phyloP scores from a whole-genome alignment of 2,329 filamentous ascomycete genomes.

The Calonectria ilicicola region DNA sequence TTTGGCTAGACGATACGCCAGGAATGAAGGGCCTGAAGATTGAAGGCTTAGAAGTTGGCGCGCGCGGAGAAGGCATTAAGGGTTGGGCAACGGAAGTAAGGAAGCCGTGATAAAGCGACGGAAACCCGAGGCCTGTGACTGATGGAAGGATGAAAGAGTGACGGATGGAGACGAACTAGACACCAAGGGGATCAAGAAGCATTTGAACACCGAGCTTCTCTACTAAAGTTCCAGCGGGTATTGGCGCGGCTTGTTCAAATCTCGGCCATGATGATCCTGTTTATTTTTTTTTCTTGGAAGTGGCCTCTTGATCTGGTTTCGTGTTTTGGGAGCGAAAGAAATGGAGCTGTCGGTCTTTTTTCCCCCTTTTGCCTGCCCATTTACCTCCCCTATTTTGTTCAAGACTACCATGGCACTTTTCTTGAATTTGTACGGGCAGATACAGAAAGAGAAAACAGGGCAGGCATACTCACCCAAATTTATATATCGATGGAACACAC shows the following conservation, averaged over 20 bases:
- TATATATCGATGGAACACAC: constrained; percentile 13
- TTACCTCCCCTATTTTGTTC: constrained; percentile 8
- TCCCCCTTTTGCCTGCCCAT: neutral
- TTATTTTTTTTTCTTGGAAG: constrained; percentile 19
- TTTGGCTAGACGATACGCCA: constrained; percentile 85
- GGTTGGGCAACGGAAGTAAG: constrained; percentile 93
- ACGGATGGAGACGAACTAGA: constrained; percentile 28
- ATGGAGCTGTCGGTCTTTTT: constrained; percentile 10
- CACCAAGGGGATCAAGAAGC: constrained; percentile 20
- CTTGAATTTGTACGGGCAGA: constrained; percentile 24
- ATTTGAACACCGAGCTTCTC: constrained; percentile 19
- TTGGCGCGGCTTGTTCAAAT: constrained; percentile 32
- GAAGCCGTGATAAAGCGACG: constrained; percentile 71
- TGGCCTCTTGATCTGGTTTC: constrained; percentile 25
- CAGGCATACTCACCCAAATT: constrained; percentile 4
- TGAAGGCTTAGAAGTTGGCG: constrained; percentile 80
- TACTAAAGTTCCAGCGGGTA: constrained; percentile 23
- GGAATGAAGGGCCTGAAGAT: constrained; percentile 88
- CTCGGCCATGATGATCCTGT: constrained; percentile 21
- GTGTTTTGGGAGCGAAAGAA: constrained; percentile 24
- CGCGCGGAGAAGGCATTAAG: constrained; percentile 90
- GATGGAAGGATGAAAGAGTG: constrained; percentile 28
- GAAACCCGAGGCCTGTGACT: neutral
- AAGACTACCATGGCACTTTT: constrained; percentile 15
- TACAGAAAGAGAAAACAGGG: constrained; percentile 8